A percentile compares a stretch with the other conserved stretches of the same genome.
phyloP scores from a whole-genome alignment of 1,284 basidiomycete genomes.

The Grifola frondosa region DNA sequence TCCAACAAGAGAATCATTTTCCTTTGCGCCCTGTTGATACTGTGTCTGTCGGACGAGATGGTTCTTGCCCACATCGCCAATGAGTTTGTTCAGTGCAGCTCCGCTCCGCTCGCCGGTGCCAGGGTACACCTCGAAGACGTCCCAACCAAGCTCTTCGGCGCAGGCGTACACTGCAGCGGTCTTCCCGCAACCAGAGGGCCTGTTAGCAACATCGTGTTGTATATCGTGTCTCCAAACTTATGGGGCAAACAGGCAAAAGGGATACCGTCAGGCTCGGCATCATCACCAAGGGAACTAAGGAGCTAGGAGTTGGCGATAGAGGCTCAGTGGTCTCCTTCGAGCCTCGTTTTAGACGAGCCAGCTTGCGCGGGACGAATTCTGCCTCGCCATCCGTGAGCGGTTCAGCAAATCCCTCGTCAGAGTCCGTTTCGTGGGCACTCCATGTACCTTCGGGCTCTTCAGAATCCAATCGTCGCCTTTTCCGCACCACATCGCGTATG shows the following conservation, averaged over 20 bases:
- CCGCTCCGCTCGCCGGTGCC: constrained; percentile 88
- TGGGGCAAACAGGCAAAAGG: constrained; percentile 15
- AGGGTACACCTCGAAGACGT: constrained; percentile 97
- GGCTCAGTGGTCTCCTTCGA: neutral
- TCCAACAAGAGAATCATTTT: neutral
- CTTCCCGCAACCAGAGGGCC: constrained; percentile 90
- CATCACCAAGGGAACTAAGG: no score
- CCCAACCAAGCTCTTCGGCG: constrained; percentile 90
- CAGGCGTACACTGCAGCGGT: constrained; percentile 92
- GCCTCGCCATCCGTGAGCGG: constrained; percentile 31
- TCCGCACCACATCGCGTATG: constrained; percentile 48
- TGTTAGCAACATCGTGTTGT: constrained; percentile 82
- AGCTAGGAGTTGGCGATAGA: neutral
- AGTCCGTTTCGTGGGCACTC: constrained; percentile 41
- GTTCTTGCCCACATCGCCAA: constrained; percentile 93
- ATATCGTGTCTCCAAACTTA: constrained; percentile 51
- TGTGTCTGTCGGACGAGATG: constrained; percentile 64
- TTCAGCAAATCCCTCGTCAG: constrained; percentile 34
- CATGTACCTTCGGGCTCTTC: constrained; percentile 52
- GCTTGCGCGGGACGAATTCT: constrained; percentile 19
- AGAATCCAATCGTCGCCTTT: constrained; percentile 50
- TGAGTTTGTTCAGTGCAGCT: constrained; percentile 73
- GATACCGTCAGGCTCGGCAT: neutral
- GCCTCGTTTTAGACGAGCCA: constrained; percentile 18
- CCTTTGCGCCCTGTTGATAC: constrained; percentile 21